phyloP scores from a whole-genome alignment of 306 rosid species.

The Begonia peltatifolia region DNA sequence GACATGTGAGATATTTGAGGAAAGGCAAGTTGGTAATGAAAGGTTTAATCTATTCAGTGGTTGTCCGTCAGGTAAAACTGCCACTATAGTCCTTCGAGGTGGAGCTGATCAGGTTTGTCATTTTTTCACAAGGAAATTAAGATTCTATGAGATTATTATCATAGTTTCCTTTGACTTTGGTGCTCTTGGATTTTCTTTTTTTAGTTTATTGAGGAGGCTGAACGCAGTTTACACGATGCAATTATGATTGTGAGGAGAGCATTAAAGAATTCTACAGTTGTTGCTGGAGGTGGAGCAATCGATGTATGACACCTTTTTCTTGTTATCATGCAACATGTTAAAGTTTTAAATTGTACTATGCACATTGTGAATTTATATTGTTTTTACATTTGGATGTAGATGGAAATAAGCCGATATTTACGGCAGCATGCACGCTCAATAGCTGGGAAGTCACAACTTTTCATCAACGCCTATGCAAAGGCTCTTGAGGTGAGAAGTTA shows the following conservation, averaged over 20 bases:
- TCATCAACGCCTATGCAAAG: slow-evolving; percentile 90
- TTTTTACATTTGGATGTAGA: slow-evolving; percentile 34
- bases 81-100: slow-evolving; percentile 97
- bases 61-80: slow-evolving; percentile 88
- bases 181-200: slow-evolving; percentile 11
- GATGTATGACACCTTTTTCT: slow-evolving; percentile 38
- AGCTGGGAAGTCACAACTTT: slow-evolving; percentile 86
- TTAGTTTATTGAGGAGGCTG: slow-evolving; percentile 98
- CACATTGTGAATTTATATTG: background rate
- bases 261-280: slow-evolving; percentile 89
- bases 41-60: slow-evolving; percentile 91
- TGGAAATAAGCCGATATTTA: slow-evolving; percentile 91
- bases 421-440: slow-evolving; percentile 90
- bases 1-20: slow-evolving; percentile 86
- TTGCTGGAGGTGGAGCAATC: slow-evolving; percentile 99
- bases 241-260: slow-evolving; percentile 99
- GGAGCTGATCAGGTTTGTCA: slow-evolving; percentile 91
- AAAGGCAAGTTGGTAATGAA: slow-evolving; percentile 94
- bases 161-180: background rate
- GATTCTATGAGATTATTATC: too few species aligned
- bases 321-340: background rate
- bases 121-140: background rate
- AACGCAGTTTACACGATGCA: slow-evolving; percentile 95
- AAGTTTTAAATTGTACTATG: too few species aligned
- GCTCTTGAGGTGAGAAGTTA: slow-evolving; percentile 66